Percentiles rank a stretch among this genome's conserved stretches.
These are phyloP conservation scores for Neurospora crassa DNA, from an alignment of 2,329 filamentous ascomycete genomes.

Conservation along the genomic window DNA sequence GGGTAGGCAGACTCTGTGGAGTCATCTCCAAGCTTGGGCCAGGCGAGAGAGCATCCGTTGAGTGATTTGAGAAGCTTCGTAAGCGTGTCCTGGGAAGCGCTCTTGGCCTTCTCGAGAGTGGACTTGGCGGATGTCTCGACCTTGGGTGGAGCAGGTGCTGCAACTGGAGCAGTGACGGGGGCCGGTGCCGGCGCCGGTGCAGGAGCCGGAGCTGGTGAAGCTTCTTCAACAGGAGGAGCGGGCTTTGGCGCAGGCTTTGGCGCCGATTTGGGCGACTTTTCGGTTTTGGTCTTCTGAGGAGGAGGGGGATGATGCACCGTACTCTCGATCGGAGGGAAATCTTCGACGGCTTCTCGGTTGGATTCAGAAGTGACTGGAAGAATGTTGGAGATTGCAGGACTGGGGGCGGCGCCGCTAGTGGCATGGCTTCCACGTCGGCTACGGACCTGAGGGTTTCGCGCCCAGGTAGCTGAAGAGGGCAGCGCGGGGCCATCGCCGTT, in stretches of 20 bases:
- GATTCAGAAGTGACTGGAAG: conserved; percentile 44
- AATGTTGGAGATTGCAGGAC: conserved; percentile 61
- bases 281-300: background rate
- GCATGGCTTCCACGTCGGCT: conserved; percentile 69
- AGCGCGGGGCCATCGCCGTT: conserved; percentile 79
- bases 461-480: conserved; percentile 91
- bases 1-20: conserved; percentile 36
- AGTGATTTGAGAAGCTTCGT: conserved; percentile 29
- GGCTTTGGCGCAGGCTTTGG: conserved; percentile 8
- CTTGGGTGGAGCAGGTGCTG: conserved; percentile 7
- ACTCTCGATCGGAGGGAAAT: conserved; percentile 23
- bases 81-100: conserved; percentile 18
- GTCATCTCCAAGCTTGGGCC: conserved; percentile 14
- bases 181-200: background rate
- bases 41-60: conserved; percentile 26
- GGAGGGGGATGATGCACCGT: conserved; percentile 19
- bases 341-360: conserved; percentile 33
- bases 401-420: conserved; percentile 72
- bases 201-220: conserved; percentile 13
- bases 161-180: conserved; percentile 1
- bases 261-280: background rate
- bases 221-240: conserved; percentile 6
- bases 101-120: conserved; percentile 4
- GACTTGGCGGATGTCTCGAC: background rate
- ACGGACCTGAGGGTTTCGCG: conserved; percentile 55